These are phyloP conservation scores for Neonectria faginata DNA, from an alignment of 2,329 filamentous ascomycete genomes.

Conservation along the genomic window DNA sequence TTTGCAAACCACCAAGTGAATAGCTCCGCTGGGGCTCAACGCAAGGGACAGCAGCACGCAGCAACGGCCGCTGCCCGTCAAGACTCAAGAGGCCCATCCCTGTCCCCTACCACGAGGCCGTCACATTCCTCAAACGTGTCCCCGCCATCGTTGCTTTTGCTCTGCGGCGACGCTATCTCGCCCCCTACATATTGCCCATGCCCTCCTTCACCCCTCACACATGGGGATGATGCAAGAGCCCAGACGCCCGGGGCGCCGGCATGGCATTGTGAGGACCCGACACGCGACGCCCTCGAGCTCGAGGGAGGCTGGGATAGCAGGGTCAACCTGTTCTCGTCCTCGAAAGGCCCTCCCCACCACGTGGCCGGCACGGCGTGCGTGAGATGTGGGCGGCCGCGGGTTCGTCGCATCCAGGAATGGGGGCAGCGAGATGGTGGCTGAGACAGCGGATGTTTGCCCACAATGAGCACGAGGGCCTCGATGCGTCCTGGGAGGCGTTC, in stretches of 20 bases:
- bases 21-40: background rate
- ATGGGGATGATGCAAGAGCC: background rate
- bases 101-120: constrained; percentile 7
- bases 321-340: background rate
- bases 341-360: constrained; percentile 2
- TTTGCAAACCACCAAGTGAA: background rate
- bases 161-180: constrained; percentile 3
- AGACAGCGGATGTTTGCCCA: constrained; percentile 17
- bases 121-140: constrained; percentile 7
- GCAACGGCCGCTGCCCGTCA: constrained; percentile 6
- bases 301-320: background rate
- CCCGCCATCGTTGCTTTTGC: constrained; percentile 5
- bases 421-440: constrained; percentile 10
- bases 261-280: constrained; percentile 8
- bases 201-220: background rate
- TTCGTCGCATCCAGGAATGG: constrained; percentile 13
- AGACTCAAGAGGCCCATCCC: constrained; percentile 5
- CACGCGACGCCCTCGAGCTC: background rate
- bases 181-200: background rate
- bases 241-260: constrained; percentile 8
- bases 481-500: background rate
- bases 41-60: constrained; percentile 2
- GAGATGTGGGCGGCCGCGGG: constrained; percentile 8
- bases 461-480: background rate
- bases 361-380: constrained; percentile 20